Percentiles rank a stretch among this genome's conserved stretches.
These are phyloP conservation scores for Coniochaeta sp. DNA, from an alignment of 2,329 filamentous ascomycete genomes.

Conservation along the genomic window DNA sequence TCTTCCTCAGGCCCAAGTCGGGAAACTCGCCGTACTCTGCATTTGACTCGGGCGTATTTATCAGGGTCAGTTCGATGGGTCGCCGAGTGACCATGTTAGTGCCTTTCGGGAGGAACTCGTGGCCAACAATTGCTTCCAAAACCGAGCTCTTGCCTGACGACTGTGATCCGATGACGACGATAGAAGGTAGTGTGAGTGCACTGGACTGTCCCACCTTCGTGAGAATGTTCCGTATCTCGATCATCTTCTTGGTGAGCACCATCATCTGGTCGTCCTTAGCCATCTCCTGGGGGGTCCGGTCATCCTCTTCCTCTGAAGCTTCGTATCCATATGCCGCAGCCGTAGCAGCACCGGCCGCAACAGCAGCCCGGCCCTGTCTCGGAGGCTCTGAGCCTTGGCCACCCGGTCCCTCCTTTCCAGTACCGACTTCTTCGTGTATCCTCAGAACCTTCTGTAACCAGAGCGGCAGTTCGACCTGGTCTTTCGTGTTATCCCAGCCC, in stretches of 20 bases:
- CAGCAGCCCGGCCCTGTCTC: slow-evolving; percentile 49
- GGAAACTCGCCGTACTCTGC: slow-evolving; percentile 96
- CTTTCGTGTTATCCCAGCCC: slow-evolving; percentile 80
- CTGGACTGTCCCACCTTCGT: slow-evolving; percentile 89
- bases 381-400: slow-evolving; percentile 44
- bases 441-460: slow-evolving; percentile 74
- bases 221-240: slow-evolving; percentile 89
- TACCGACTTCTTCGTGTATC: slow-evolving; percentile 52
- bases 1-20: slow-evolving; percentile 78
- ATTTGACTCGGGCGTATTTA: slow-evolving; percentile 84
- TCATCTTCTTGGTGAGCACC: slow-evolving; percentile 98
- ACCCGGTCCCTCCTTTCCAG: slow-evolving; percentile 37
- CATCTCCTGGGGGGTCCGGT: slow-evolving; percentile 53
- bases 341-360: slow-evolving; percentile 60
- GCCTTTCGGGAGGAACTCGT: slow-evolving; percentile 97
- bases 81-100: slow-evolving; percentile 96
- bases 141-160: slow-evolving; percentile 98
- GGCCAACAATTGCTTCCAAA: slow-evolving; percentile 90
- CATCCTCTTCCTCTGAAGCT: slow-evolving; percentile 57
- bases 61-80: slow-evolving; percentile 90
- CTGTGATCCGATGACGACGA: slow-evolving; percentile 98
- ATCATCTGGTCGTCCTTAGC: slow-evolving; percentile 98
- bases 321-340: slow-evolving; percentile 76
- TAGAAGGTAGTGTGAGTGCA: slow-evolving; percentile 82
- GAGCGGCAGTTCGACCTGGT: slow-evolving; percentile 60